Base-by-base conservation (phyloP, 768 basidiomycete genomes). In the Boletus pseudopeckii region DNA sequence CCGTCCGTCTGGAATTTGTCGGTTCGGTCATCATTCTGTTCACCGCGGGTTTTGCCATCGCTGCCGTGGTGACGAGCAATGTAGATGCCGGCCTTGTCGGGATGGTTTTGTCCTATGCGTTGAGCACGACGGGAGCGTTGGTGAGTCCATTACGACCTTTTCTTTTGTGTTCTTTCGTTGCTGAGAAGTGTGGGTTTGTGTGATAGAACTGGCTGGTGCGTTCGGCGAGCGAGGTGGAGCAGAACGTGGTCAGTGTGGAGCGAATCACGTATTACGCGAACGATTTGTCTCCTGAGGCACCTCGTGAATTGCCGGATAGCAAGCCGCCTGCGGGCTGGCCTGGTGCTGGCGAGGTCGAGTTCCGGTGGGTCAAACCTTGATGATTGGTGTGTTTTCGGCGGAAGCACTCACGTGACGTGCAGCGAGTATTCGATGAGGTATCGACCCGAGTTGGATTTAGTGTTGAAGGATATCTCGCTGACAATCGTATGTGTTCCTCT, bases 11-110 rank as follows among this genome's bases (percentile, higher is more conserved):
- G 18, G 93, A 96, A 60, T 85, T 92, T 55, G 82, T 94, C 15
- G 93, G 93, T 14, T 81, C 86, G 8, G 69, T 84, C 61, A 86
- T 95, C 59, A 91, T 96, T 57, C 75, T 92, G 47, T 74, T 84
- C 10, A 84, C 88, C 2, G 86, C 88, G 5, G 40, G 77, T 1
- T 72, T 92, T 47, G 81, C 92, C 0, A 75, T 93, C 57, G 66
- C 76, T 9, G 87, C 88, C 0, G 77, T 94, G n/a, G 72, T 84
- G 34, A 85, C 86, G 8, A 86, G 80, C 10, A 83, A 84, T 1
- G 85, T 97, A 10, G 90, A 95, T 71, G 90, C 92, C 4, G 92
- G 91, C 0, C 74, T 94, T 20, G 92, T 95, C 26, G 93, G 93
- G 7, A 75, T 95, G 55, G 86, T 95, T 22, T 71, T 95, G 57